Evolutionary conservation across 2,329 filamentous ascomycete genomes (phyloP).

Genomic region (Epichloe coenophiala): DNA sequence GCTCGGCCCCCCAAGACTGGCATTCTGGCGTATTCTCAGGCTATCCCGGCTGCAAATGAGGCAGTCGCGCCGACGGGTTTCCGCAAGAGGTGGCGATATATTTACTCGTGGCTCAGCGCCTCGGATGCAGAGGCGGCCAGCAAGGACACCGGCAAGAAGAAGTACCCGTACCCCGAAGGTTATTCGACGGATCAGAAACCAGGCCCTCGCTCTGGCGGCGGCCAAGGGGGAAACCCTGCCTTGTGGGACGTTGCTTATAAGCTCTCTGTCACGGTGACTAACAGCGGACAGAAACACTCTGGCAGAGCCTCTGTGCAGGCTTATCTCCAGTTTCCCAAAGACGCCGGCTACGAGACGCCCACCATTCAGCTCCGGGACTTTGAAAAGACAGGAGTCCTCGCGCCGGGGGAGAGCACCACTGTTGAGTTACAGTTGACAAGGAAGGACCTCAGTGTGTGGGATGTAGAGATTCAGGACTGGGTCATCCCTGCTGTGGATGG

Average conservation of each 20-base stretch:
- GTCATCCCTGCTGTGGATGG: conserved; percentile 28
- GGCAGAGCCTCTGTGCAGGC: conserved; percentile 34
- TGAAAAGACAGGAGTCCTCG: conserved; percentile 47
- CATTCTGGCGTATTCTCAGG: conserved; percentile 32
- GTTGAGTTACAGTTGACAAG: conserved; percentile 49
- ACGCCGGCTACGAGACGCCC: conserved; percentile 44
- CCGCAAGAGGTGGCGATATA: conserved; percentile 46
- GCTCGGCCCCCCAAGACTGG: conserved; percentile 22
- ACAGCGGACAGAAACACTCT: conserved; percentile 29
- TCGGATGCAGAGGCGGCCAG: conserved; percentile 27
- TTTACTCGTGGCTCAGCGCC: conserved; percentile 52
- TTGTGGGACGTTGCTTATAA: conserved; percentile 40
- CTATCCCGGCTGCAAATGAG: conserved; percentile 37
- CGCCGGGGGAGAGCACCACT: conserved; percentile 32
- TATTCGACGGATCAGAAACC: conserved; percentile 39
- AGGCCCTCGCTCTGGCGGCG: conserved; percentile 50
- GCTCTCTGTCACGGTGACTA: conserved; percentile 34
- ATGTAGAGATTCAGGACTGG: conserved; percentile 56
- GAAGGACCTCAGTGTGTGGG: conserved; percentile 63
- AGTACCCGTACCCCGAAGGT: conserved; percentile 51
- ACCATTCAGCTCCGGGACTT: conserved; percentile 57
- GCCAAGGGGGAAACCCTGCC: conserved; percentile 56
- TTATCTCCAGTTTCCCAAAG: conserved; percentile 30
- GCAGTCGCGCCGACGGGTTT: conserved; percentile 47
- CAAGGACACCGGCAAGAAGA: conserved; percentile 17